These are phyloP conservation scores for Paraconiothyrium sp. DNA, from an alignment of 2,329 filamentous ascomycete genomes.

Conservation along the genomic window DNA sequence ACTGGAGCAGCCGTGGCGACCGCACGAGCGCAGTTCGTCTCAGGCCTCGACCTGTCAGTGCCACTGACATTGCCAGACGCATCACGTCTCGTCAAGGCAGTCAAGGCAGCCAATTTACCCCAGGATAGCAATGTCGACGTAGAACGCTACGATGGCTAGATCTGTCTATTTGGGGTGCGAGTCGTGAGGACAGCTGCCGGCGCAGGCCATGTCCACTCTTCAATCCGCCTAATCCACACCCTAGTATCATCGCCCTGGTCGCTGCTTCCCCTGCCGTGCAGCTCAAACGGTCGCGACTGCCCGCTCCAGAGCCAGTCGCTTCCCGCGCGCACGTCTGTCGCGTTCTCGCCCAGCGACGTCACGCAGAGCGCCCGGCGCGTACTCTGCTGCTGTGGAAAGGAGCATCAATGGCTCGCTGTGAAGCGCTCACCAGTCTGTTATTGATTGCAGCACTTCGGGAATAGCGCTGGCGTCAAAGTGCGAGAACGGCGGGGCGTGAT, in stretches of 20 bases:
- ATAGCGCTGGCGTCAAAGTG: slow-evolving; percentile 20
- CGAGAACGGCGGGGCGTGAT: slow-evolving; percentile 18
- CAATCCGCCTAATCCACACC: slow-evolving; percentile 26
- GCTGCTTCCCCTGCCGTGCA: slow-evolving; percentile 17
- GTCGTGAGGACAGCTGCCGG: slow-evolving; percentile 15
- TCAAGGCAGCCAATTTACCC: background rate
- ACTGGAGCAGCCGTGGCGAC: slow-evolving; percentile 25
- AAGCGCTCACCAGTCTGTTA: slow-evolving; percentile 20
- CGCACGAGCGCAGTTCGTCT: slow-evolving; percentile 36
- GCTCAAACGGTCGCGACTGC: slow-evolving; percentile 18
- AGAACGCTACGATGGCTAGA: background rate
- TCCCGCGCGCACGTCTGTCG: background rate
- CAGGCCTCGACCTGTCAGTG: slow-evolving; percentile 25
- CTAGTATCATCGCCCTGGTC: slow-evolving; percentile 10
- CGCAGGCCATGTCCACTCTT: slow-evolving; percentile 10
- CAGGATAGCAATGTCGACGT: slow-evolving; percentile 1
- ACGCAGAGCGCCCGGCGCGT: slow-evolving; percentile 15
- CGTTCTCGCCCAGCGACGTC: background rate
- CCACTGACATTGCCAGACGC: slow-evolving; percentile 17
- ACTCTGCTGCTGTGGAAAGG: slow-evolving; percentile 8
- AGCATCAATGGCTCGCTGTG: slow-evolving; percentile 14
- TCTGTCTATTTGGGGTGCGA: slow-evolving; percentile 2
- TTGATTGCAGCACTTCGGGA: slow-evolving; percentile 16
- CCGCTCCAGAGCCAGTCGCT: slow-evolving; percentile 12
- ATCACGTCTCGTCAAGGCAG: slow-evolving; percentile 14